Evolutionary conservation across 2,329 filamentous ascomycete genomes (phyloP), one percentile per base, ranked within the genome.

Genomic region (Alternaria triticimaculans): DNA sequence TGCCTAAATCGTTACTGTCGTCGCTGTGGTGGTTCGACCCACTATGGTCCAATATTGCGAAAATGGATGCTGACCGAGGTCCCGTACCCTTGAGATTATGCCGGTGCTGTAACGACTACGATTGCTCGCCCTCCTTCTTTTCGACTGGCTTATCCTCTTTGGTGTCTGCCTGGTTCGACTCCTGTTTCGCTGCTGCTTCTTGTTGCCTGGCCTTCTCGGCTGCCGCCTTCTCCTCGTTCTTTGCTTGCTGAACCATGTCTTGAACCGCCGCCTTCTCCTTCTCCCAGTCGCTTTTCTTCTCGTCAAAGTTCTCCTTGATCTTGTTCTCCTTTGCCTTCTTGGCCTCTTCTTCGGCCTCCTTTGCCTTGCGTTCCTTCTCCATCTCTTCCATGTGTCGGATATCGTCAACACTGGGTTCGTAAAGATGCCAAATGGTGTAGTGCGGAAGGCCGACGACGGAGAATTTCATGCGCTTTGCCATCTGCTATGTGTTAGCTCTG

Each of bases 361-460:
- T 91, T 25, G 88, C 89, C 67, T 92, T 86, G 59, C 91, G 89
- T 78, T 98, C 94, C 68, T 90, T 86, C 77, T 98, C 95, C 95
- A 98, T 97, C 82, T 97, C 94, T 87, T 94, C 95, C 96, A 99
- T 99, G 76, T 98, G 96, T 63, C 92, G 90, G 67, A 98, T 92
- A 75, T 99, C 96, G 76, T 99, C 96, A 15, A 97, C 92, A 74
- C 93, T 97, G n/a, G 96, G 96, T 81, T 99, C 96, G 84, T 99
- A 99, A 75, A 99, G 86, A 89, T 99, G 96, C 96, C 96, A 99
- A 69, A 99, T 97, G 1, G 94, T 97, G 81, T 99, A 99, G 79
- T 99, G 96, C 7, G 96, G 96, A 50, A 99, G 86, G 30, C 96
- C 96, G 62, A 99, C 92, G 18, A 99, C 96, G 0, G 94, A 97